A percentile compares a stretch with the other conserved stretches of the same genome.
Evolutionary conservation across 1,139 yeast species (phyloP).

Genomic region (Pichia inconspicua): DNA sequence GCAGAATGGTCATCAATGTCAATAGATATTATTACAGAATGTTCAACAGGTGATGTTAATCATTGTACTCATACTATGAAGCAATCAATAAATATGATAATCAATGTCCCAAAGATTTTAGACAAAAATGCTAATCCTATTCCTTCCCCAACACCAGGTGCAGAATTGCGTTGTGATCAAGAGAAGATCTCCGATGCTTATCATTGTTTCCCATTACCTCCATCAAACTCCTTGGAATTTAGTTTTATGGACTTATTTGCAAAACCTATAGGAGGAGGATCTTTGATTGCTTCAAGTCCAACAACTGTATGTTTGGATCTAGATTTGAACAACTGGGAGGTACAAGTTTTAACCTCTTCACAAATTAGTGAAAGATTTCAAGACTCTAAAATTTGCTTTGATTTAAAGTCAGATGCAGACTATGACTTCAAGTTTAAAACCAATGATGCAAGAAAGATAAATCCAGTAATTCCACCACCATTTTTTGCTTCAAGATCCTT

Average conservation of each 20-base stretch:
- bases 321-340: constrained; percentile 42
- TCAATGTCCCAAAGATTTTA: constrained; percentile 62
- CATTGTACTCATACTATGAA: constrained; percentile 50
- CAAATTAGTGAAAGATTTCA: constrained; percentile 10
- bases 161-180: constrained; percentile 62
- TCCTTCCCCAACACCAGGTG: constrained; percentile 71
- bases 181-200: constrained; percentile 49
- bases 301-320: constrained; percentile 39
- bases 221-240: constrained; percentile 45
- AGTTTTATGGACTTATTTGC: constrained; percentile 65
- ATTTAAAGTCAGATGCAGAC: constrained; percentile 22
- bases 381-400: constrained; percentile 21
- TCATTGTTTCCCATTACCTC: constrained; percentile 73
- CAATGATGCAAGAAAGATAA: constrained; percentile 24
- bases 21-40: constrained; percentile 64
- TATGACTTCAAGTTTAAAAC: constrained; percentile 23
- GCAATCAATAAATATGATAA: constrained; percentile 67
- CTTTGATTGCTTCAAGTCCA: constrained; percentile 39
- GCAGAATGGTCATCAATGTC: constrained; percentile 94
- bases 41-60: constrained; percentile 26
- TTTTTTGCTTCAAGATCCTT: constrained; percentile 73
- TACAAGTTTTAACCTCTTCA: constrained; percentile 24
- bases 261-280: constrained; percentile 53
- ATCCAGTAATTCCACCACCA: constrained; percentile 46
- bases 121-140: constrained; percentile 60